These are phyloP conservation scores for Reutealis trisperma DNA, from an alignment of 345 rosid species.

Conservation along the genomic window DNA sequence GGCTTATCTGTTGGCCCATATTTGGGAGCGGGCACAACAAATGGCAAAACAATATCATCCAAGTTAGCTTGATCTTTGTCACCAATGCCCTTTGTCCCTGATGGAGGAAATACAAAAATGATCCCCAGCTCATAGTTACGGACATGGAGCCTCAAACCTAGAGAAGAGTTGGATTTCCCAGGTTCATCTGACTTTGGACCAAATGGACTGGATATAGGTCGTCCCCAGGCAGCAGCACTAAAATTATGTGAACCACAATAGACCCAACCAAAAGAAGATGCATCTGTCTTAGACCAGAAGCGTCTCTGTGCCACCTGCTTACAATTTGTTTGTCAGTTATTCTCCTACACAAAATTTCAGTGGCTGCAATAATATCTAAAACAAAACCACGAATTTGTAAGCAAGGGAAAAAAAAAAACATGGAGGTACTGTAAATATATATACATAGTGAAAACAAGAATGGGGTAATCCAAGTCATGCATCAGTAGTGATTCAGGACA, in stretches of 20 bases:
- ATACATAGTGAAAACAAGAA: neutral
- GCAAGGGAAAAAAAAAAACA: neutral
- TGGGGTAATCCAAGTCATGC: neutral
- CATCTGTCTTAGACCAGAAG: constrained; percentile 49
- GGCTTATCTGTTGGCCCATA: constrained; percentile 67
- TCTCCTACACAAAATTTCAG: constrained; percentile 2
- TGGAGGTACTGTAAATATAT: neutral
- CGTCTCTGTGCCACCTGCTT: constrained; percentile 75
- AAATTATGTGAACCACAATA: constrained; percentile 92
- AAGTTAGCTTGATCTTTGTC: constrained; percentile 31
- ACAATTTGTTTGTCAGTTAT: constrained; percentile 12
- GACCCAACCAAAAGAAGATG: constrained; percentile 79
- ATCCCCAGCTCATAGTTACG: constrained; percentile 92
- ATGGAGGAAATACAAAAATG: constrained; percentile 72
- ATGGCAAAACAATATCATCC: constrained; percentile 72
- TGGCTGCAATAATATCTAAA: neutral
- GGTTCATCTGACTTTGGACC: constrained; percentile 36
- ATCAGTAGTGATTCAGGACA: neutral
- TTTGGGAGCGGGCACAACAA: constrained; percentile 75
- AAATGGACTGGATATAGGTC: constrained; percentile 45
- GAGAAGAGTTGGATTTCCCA: constrained; percentile 22
- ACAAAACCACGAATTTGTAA: neutral
- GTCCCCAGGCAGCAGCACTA: constrained; percentile 97
- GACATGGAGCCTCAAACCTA: constrained; percentile 53
- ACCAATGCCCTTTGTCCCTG: constrained; percentile 27